Conservation (phyloP, 106 monocot genomes). For the Gastrodia elata region DNA sequence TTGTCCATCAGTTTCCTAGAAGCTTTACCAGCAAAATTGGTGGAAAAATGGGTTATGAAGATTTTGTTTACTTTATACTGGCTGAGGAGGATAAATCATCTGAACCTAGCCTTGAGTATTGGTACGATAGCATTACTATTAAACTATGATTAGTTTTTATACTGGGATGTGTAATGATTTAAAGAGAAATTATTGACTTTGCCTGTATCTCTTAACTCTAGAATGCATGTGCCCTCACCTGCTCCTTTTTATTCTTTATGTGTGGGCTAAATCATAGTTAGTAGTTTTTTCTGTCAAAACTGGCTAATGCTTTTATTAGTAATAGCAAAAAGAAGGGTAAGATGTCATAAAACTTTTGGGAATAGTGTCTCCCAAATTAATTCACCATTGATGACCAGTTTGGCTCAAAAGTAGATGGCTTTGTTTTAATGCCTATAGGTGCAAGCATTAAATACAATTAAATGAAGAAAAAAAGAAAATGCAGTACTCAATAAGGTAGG, state of each 20-base stretch:
- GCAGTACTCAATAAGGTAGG: too few species aligned
- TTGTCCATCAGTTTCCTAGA: conserved; percentile 50
- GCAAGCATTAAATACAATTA: too few species aligned
- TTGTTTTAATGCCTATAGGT: too few species aligned
- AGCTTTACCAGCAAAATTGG: conserved; percentile 78
- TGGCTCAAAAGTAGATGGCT: too few species aligned
- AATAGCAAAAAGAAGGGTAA: too few species aligned
- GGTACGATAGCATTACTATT: conserved; percentile 28
- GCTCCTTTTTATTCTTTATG: not conserved
- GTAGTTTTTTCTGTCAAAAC: too few species aligned
- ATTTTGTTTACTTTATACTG: conserved; percentile 93
- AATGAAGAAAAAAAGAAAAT: too few species aligned
- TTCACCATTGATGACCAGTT: too few species aligned
- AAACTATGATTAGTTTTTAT: not conserved
- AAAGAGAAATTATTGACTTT: not conserved
- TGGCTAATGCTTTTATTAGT: too few species aligned
- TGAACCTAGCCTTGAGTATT: conserved; percentile 91
- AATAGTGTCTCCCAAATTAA: too few species aligned
- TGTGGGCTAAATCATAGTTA: too few species aligned
- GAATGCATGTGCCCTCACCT: not conserved
- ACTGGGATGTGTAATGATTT: not conserved
- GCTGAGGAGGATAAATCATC: conserved; percentile 96
- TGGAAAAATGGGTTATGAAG: conserved; percentile 98
- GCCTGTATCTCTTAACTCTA: not conserved
- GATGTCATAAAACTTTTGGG: too few species aligned